Percentiles rank a stretch among this genome's conserved stretches.
These are phyloP conservation scores for Diddensiella santjacobensis DNA, from an alignment of 805 yeast genomes.

Conservation along the genomic window DNA sequence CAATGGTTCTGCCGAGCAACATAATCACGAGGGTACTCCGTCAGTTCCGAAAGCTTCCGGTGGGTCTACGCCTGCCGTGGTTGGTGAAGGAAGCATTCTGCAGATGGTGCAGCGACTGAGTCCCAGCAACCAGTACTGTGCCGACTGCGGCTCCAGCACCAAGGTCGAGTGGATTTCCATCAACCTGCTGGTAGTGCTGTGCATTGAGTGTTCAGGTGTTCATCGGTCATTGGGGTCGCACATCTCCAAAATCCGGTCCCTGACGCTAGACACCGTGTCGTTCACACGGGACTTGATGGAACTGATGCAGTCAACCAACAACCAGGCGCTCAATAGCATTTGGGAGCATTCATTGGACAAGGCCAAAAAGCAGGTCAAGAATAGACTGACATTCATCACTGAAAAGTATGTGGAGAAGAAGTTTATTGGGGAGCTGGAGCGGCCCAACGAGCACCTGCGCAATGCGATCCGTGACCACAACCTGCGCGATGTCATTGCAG, in stretches of 20 bases:
- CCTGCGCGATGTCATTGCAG: slow-evolving; percentile 29
- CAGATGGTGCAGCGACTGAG: slow-evolving; percentile 26
- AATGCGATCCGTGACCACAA: slow-evolving; percentile 34
- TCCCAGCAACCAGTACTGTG: slow-evolving; percentile 61
- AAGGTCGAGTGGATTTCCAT: slow-evolving; percentile 86
- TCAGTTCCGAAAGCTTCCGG: background rate
- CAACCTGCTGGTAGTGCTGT: slow-evolving; percentile 64
- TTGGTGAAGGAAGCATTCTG: slow-evolving; percentile 9
- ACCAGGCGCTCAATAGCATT: slow-evolving; percentile 52
- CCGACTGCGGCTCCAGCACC: slow-evolving; percentile 67
- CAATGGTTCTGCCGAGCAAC: background rate
- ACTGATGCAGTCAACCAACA: slow-evolving; percentile 54
- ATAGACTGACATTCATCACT: slow-evolving; percentile 56
- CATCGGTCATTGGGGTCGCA: slow-evolving; percentile 85
- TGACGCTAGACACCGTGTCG: slow-evolving; percentile 61
- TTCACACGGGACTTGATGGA: slow-evolving; percentile 57
- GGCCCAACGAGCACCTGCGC: slow-evolving; percentile 35
- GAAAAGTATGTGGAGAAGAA: slow-evolving; percentile 59
- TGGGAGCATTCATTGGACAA: slow-evolving; percentile 47
- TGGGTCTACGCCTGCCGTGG: background rate
- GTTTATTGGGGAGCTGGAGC: slow-evolving; percentile 38
- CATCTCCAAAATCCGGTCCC: slow-evolving; percentile 70
- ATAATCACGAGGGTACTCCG: background rate
- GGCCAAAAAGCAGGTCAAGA: slow-evolving; percentile 32
- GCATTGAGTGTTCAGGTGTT: slow-evolving; percentile 84